These are phyloP conservation scores for Sporothrix luriei DNA, from an alignment of 2,329 filamentous ascomycete species.

Conservation along the genomic window DNA sequence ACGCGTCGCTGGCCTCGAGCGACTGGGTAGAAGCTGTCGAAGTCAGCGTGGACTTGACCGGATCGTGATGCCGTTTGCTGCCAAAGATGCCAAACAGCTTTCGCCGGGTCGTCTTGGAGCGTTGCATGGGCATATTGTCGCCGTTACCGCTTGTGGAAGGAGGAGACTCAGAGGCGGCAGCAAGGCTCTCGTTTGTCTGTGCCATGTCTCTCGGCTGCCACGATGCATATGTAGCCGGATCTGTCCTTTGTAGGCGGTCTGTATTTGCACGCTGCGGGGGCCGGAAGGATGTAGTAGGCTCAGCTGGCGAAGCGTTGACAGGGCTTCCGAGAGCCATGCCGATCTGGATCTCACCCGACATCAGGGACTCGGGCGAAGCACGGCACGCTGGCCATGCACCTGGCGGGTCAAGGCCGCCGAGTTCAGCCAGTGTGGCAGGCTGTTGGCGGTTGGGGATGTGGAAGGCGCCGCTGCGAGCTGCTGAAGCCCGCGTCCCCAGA, in stretches of 20 bases:
- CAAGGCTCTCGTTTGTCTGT: neutral
- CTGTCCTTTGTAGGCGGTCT: slow-evolving; percentile 28
- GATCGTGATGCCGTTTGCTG: slow-evolving; percentile 47
- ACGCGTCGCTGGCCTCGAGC: slow-evolving; percentile 35
- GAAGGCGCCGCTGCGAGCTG: slow-evolving; percentile 42
- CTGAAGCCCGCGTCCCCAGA: slow-evolving; percentile 35
- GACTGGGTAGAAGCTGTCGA: neutral
- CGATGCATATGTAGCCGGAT: slow-evolving; percentile 16
- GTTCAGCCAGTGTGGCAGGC: slow-evolving; percentile 50
- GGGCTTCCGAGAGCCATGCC: slow-evolving; percentile 77
- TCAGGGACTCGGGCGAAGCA: slow-evolving; percentile 50
- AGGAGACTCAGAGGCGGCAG: neutral
- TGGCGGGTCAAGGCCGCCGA: slow-evolving; percentile 33
- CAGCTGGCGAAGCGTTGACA: slow-evolving; percentile 46
- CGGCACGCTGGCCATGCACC: slow-evolving; percentile 46
- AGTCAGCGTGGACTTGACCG: slow-evolving; percentile 23
- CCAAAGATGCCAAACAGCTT: slow-evolving; percentile 61
- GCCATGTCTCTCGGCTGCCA: neutral
- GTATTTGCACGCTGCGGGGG: slow-evolving; percentile 30
- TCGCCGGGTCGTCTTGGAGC: slow-evolving; percentile 59
- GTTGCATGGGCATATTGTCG: slow-evolving; percentile 39
- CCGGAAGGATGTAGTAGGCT: neutral
- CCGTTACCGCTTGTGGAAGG: neutral
- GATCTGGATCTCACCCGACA: slow-evolving; percentile 57
- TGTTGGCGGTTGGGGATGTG: slow-evolving; percentile 49